Percentiles rank a stretch among this genome's conserved stretches.
These are phyloP conservation scores for Magnaporthales sp. DNA, from an alignment of 2,329 filamentous ascomycete species.

Conservation along the genomic window DNA sequence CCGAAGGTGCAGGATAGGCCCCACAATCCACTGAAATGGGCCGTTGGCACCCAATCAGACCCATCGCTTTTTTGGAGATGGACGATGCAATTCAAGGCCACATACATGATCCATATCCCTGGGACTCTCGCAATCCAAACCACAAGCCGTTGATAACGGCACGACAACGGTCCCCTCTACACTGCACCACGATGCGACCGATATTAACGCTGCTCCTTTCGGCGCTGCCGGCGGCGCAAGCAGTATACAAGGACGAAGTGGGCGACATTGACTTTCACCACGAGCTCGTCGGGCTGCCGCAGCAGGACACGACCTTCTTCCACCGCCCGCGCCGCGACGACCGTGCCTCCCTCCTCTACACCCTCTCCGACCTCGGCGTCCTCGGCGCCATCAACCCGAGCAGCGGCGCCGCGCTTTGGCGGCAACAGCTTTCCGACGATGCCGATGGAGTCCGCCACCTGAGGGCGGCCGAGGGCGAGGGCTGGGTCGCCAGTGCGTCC, in stretches of 20 bases:
- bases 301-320: conserved; percentile 84
- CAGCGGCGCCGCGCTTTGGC: conserved; percentile 78
- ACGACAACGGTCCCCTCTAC: background rate
- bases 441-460: conserved; percentile 39
- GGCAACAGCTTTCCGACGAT: conserved; percentile 59
- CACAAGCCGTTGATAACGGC: background rate
- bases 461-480: conserved; percentile 69
- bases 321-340: conserved; percentile 75
- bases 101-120: background rate
- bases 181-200: conserved; percentile 4
- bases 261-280: conserved; percentile 90
- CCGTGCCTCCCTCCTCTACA: conserved; percentile 84
- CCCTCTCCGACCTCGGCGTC: conserved; percentile 65
- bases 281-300: conserved; percentile 76
- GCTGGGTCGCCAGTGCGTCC: conserved; percentile 65
- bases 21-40: background rate
- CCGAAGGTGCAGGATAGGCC: background rate
- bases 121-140: background rate
- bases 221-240: conserved; percentile 43
- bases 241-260: conserved; percentile 78
- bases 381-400: conserved; percentile 84
- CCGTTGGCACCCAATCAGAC: background rate
- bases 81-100: background rate
- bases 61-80: background rate
- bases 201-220: conserved; percentile 11